These are phyloP conservation scores for Canavalia gladiata DNA, from an alignment of 306 rosid species.

Conservation along the genomic window DNA sequence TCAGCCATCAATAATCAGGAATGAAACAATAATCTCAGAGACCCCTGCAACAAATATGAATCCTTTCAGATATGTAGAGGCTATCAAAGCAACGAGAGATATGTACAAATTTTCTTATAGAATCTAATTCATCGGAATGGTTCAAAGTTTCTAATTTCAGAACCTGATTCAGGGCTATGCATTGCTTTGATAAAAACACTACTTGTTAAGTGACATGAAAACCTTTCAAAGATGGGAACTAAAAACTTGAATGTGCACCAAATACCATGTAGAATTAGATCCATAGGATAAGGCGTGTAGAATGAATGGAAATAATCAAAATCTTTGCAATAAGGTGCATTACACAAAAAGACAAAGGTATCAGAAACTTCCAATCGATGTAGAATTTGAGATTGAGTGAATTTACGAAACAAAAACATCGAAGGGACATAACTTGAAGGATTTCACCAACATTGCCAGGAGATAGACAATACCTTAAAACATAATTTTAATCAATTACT, in stretches of 20 bases:
- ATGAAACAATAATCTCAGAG: slow-evolving; percentile 47
- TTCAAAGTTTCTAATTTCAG: slow-evolving; percentile 31
- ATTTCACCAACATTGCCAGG: neutral
- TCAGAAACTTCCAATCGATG: neutral
- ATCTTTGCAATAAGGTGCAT: neutral
- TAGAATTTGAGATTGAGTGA: neutral
- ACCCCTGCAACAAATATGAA: slow-evolving; percentile 56
- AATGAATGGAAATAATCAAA: neutral
- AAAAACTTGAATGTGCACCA: slow-evolving; percentile 32
- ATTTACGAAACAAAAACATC: slow-evolving; percentile 16
- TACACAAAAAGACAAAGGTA: neutral
- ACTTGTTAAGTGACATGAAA: slow-evolving; percentile 18
- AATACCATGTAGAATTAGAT: slow-evolving; percentile 47
- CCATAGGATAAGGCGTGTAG: slow-evolving; percentile 16
- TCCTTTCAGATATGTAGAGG: slow-evolving; percentile 21
- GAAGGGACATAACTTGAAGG: slow-evolving; percentile 2
- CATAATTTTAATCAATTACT: slow-evolving; percentile 7
- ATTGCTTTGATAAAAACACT: neutral
- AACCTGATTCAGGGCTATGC: neutral
- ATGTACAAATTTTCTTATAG: neutral
- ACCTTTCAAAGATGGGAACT: slow-evolving; percentile 6
- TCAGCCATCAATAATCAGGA: slow-evolving; percentile 53
- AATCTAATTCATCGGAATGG: slow-evolving; percentile 26
- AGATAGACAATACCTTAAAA: neutral
- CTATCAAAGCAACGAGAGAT: slow-evolving; percentile 33